Percentiles rank a stretch among this genome's conserved stretches.
Conservation (phyloP, 2,329 filamentous ascomycete species). For the Trichoderma sp. region DNA sequence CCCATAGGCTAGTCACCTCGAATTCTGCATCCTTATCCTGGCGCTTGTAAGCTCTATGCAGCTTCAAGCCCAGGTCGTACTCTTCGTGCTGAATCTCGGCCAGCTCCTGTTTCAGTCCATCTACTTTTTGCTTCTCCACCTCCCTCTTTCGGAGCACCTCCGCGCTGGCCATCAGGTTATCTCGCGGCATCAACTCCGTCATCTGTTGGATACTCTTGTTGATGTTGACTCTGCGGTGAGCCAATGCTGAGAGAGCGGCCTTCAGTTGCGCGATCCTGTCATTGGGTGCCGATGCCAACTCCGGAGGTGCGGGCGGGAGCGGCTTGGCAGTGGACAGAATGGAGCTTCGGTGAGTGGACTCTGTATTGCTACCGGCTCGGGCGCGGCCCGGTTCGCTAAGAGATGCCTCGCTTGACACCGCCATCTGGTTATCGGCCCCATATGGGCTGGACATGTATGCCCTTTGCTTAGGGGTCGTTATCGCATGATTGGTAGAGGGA, state of each 20-base stretch:
- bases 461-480: background rate
- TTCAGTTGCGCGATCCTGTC: constrained; percentile 66
- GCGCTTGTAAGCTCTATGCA: constrained; percentile 72
- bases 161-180: constrained; percentile 63
- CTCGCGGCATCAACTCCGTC: constrained; percentile 71
- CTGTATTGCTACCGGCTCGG: constrained; percentile 11
- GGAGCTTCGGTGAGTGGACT: constrained; percentile 28
- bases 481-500: constrained; percentile 15
- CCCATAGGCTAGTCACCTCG: constrained; percentile 71
- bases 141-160: constrained; percentile 58
- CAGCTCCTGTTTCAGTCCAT: constrained; percentile 62
- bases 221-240: constrained; percentile 67
- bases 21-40: constrained; percentile 63
- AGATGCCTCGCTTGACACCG: background rate
- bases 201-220: constrained; percentile 70
- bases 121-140: constrained; percentile 62
- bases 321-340: constrained; percentile 50
- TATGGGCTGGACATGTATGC: constrained; percentile 8
- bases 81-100: constrained; percentile 72
- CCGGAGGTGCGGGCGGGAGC: constrained; percentile 59
- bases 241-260: constrained; percentile 61
- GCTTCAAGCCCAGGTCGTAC: constrained; percentile 72
- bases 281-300: constrained; percentile 47
- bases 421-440: background rate
- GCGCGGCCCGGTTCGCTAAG: background rate